Evolutionary conservation across 495 filamentous ascomycete genomes (phyloP), one percentile per base, ranked within the genome.

Genomic region (Penicillium herquei): DNA sequence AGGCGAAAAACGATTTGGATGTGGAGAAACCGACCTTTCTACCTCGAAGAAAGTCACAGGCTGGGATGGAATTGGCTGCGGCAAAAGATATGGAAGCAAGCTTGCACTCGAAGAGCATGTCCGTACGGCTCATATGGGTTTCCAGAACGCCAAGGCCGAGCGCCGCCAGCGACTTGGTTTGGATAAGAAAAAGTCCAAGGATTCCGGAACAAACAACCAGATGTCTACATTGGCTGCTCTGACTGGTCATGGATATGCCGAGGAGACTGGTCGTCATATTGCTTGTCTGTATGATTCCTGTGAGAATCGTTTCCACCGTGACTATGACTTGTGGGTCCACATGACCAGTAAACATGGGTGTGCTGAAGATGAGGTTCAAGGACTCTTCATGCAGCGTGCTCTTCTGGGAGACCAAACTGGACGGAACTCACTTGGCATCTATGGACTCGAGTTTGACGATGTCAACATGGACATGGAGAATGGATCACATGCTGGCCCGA

Each of bases 21-120:
- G 92, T 61, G 89, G 88, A 1, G 71, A 82, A 37, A 78, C 81
- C 11, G 83, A 90, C 62, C 72, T 88, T 1, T 79, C 72, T 18
- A 62, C 66, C 0, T 78, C 79, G 8, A 80, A 78, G n/a, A 83
- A 82, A 41, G 71, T 91, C 1, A 65, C 65, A 6, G 73, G 74
- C n/a, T 93, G 89, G 87, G 73, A 83, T 52, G 81, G 79, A 26
- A 67, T 81, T 31, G 89, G 87, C 3, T 96, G 92, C 61, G 87
- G 85, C 0, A 78, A 81, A 48, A 75, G 75, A 14, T 92, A 91
- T 56, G 74, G 76, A 21, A 85, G 84, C 55, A 92, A 91, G 66
- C 73, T 79, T n/a, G 84, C 80, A 46, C 76, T 96, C 0, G 88
- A 92, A 70, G 87, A 91, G 44, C 92, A 96, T 58, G 78, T 95